phyloP scores from a whole-genome alignment of 768 basidiomycete species.

The Auriscalpium vulgare region DNA sequence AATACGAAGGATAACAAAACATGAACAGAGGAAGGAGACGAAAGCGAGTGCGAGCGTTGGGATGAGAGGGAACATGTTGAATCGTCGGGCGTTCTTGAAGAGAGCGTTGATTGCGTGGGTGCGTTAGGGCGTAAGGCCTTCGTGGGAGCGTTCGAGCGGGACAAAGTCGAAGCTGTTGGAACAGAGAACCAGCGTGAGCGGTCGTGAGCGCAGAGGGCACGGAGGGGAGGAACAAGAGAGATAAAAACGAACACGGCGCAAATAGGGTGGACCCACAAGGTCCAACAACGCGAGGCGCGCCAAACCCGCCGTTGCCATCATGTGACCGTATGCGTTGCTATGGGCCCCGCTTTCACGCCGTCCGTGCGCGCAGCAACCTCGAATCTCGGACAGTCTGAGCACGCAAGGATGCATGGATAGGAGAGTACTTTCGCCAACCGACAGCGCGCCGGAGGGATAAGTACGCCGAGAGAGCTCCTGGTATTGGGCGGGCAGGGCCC shows the following conservation, averaged over 20 bases:
- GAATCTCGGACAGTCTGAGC: no score
- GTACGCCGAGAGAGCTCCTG: no score
- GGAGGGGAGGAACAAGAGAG: constrained; percentile 10
- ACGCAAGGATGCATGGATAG: no score
- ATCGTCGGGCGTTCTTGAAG: constrained; percentile 17
- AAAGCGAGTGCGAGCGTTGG: constrained; percentile 60
- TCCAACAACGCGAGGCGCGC: constrained; percentile 14
- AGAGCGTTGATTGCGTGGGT: constrained; percentile 19
- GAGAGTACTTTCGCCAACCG: no score
- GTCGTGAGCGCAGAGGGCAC: constrained; percentile 3
- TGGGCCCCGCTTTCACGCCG: no score
- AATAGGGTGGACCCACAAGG: constrained; percentile 23
- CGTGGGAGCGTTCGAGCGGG: constrained; percentile 27
- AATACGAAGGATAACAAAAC: constrained; percentile 70
- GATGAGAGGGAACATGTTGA: constrained; percentile 58
- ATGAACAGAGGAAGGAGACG: constrained; percentile 64
- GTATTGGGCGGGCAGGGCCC: no score
- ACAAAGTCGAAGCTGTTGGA: constrained; percentile 25
- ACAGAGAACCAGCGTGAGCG: constrained; percentile 1
- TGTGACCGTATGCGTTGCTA: no score
- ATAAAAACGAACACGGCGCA: constrained; percentile 21
- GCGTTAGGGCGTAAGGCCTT: constrained; percentile 28
- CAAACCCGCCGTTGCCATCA: no score
- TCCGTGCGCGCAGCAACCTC: no score
- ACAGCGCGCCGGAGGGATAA: no score